Conservation (phyloP, 352 stramenopile genomes). For the Phytophthora chlamydospora region DNA sequence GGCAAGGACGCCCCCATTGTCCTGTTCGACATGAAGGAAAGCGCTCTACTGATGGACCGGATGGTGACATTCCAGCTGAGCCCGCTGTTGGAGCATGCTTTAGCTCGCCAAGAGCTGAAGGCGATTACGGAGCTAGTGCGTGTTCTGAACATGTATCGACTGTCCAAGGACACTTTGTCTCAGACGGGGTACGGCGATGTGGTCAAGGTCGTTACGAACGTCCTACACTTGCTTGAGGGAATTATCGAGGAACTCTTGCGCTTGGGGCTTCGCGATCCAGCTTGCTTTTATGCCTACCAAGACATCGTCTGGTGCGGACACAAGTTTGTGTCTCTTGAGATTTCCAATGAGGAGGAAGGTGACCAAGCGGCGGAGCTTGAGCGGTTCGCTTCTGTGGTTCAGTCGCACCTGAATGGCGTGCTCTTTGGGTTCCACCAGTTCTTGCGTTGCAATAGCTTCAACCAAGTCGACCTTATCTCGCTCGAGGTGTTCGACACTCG, state of each 20-base stretch:
- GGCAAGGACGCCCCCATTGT: slow-evolving; percentile 81
- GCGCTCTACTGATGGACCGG: slow-evolving; percentile 59
- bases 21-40: slow-evolving; percentile 85
- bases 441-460: slow-evolving; percentile 82
- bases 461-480: slow-evolving; percentile 73
- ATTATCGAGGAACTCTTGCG: slow-evolving; percentile 62
- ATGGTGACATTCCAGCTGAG: slow-evolving; percentile 84
- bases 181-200: slow-evolving; percentile 20
- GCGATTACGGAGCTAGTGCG: slow-evolving; percentile 62
- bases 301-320: slow-evolving; percentile 89
- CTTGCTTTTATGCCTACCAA: slow-evolving; percentile 79
- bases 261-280: slow-evolving; percentile 62
- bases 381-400: slow-evolving; percentile 55
- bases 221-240: slow-evolving; percentile 53
- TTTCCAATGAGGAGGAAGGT: slow-evolving; percentile 3
- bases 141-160: slow-evolving; percentile 57
- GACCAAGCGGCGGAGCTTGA: slow-evolving; percentile 42
- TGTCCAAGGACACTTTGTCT: slow-evolving; percentile 29
- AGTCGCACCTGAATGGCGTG: slow-evolving; percentile 70
- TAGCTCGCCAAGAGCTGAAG: slow-evolving; percentile 71
- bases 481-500: slow-evolving; percentile 78
- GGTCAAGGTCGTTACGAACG: slow-evolving; percentile 37
- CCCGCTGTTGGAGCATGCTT: slow-evolving; percentile 69
- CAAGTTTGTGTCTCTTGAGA: slow-evolving; percentile 40
- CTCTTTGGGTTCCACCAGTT: slow-evolving; percentile 81